Conservation (phyloP, 441 rosid genomes). For the Isatis lusitanica region DNA sequence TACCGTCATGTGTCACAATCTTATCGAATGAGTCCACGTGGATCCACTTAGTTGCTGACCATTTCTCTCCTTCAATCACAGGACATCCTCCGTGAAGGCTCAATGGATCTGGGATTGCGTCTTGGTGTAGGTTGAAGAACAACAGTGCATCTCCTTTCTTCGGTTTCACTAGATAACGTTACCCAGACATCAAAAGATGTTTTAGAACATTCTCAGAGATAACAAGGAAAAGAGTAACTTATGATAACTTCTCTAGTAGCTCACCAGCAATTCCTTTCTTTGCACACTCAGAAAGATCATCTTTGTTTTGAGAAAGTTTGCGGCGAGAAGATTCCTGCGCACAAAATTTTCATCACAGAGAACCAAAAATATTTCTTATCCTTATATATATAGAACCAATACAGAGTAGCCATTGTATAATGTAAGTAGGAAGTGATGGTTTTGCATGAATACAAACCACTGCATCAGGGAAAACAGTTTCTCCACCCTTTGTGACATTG, state of each 20-base stretch:
- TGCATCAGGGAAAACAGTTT: conserved; percentile 87
- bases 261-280: conserved; percentile 88
- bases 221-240: neutral
- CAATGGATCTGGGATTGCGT: conserved; percentile 67
- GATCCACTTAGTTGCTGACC: conserved; percentile 98
- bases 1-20: conserved; percentile 49
- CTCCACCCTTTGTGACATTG: conserved; percentile 88
- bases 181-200: neutral
- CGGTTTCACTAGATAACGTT: conserved; percentile 63
- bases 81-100: conserved; percentile 98
- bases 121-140: conserved; percentile 81
- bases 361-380: neutral
- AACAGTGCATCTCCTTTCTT: conserved; percentile 85
- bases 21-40: conserved; percentile 88
- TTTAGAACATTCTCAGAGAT: neutral
- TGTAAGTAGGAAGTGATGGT: neutral
- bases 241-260: neutral
- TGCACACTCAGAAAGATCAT: conserved; percentile 89
- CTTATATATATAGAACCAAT: neutral
- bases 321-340: conserved; percentile 66
- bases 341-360: conserved; percentile 13
- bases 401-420: conserved; percentile 3
- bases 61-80: conserved; percentile 92
- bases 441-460: conserved; percentile 52
- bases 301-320: conserved; percentile 47